Evolutionary conservation across 2,329 filamentous ascomycete species (phyloP).

Genomic region (Escovopsis weberi): DNA sequence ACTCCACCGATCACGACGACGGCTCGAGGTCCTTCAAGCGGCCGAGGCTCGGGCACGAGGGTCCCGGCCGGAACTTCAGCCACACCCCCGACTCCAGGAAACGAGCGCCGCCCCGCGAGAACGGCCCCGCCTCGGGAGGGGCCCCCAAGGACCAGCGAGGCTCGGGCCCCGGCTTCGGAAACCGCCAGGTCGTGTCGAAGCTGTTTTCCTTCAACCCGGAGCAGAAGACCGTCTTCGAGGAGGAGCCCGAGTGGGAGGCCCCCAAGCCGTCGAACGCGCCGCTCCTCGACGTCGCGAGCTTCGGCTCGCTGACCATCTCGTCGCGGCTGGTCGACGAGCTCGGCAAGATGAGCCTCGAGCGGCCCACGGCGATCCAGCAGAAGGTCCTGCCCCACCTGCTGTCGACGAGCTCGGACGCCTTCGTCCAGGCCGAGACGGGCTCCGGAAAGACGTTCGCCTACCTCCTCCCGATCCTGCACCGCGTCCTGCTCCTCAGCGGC

Average conservation of each 20-base stretch:
- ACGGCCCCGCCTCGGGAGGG: slow-evolving; percentile 3
- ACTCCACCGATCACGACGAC: slow-evolving; percentile 10
- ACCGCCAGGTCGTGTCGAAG: slow-evolving; percentile 63
- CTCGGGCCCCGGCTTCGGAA: slow-evolving; percentile 6
- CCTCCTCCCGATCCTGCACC: slow-evolving; percentile 77
- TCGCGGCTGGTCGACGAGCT: slow-evolving; percentile 68
- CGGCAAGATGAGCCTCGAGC: slow-evolving; percentile 74
- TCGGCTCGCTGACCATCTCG: slow-evolving; percentile 73
- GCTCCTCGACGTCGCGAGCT: slow-evolving; percentile 70
- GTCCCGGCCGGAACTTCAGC: slow-evolving; percentile 4
- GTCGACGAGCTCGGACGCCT: slow-evolving; percentile 73
- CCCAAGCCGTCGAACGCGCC: slow-evolving; percentile 82
- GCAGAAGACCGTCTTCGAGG: slow-evolving; percentile 46
- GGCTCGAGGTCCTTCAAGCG: slow-evolving; percentile 29
- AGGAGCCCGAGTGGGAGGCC: slow-evolving; percentile 34
- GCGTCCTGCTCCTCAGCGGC: slow-evolving; percentile 64
- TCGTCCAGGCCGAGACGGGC: slow-evolving; percentile 92
- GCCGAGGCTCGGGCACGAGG: slow-evolving; percentile 23
- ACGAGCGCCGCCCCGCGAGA: not conserved
- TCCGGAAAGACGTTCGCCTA: slow-evolving; percentile 98
- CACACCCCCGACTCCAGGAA: slow-evolving; percentile 1
- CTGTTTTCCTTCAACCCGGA: slow-evolving; percentile 83
- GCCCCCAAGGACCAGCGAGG: slow-evolving; percentile 7
- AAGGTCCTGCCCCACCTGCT: slow-evolving; percentile 71
- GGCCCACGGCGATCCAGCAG: slow-evolving; percentile 89